Conservation (phyloP, 331 rosid genomes). For the Quercus phellos region DNA sequence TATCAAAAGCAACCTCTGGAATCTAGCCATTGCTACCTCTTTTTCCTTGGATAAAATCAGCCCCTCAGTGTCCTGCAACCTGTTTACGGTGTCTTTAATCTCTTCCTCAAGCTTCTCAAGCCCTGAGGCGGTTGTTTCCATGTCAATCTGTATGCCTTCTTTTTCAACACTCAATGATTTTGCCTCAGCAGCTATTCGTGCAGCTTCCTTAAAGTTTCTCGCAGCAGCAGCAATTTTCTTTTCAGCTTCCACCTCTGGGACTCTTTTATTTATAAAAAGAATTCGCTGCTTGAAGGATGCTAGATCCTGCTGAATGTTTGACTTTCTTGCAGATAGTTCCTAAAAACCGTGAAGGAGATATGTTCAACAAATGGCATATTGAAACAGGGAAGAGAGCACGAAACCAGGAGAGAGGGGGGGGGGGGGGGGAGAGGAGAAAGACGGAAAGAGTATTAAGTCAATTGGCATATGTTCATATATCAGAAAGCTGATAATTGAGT, state of each 20-base stretch:
- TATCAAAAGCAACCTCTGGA: slow-evolving; percentile 58
- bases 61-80: slow-evolving; percentile 60
- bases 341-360: slow-evolving; percentile 26
- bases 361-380: slow-evolving; percentile 21
- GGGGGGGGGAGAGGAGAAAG: neutral
- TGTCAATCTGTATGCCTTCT: slow-evolving; percentile 47
- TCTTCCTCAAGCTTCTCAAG: slow-evolving; percentile 67
- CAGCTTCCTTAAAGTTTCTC: slow-evolving; percentile 86
- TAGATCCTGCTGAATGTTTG: slow-evolving; percentile 64
- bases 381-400: neutral
- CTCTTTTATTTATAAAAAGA: slow-evolving; percentile 65
- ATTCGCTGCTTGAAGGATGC: slow-evolving; percentile 65
- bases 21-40: slow-evolving; percentile 68
- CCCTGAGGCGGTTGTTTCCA: slow-evolving; percentile 38
- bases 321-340: slow-evolving; percentile 78
- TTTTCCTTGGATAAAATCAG: slow-evolving; percentile 58
- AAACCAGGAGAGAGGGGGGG: too few relatives aligned
- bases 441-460: neutral
- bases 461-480: neutral
- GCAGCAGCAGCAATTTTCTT: slow-evolving; percentile 77
- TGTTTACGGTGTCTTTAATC: slow-evolving; percentile 43
- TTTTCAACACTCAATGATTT: slow-evolving; percentile 59
- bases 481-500: neutral
- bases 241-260: slow-evolving; percentile 83
- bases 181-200: slow-evolving; percentile 70